Evolutionary conservation across 2,329 filamentous ascomycete genomes (phyloP).

Genomic region (Xylaria arbuscula): DNA sequence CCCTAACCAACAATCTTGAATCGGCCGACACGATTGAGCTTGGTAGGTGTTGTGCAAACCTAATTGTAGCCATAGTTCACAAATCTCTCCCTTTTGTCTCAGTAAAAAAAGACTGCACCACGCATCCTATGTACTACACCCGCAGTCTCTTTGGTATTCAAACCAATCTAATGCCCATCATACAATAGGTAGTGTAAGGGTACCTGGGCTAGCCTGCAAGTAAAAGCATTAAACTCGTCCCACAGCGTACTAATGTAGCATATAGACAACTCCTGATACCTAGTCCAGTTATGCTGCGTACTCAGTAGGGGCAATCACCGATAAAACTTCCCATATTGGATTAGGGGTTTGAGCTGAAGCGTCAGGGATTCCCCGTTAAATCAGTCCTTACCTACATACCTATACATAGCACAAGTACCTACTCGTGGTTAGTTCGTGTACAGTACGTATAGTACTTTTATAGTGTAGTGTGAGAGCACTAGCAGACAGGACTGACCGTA

Average conservation of each 20-base stretch:
- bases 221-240: conserved; percentile 10
- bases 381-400: conserved; percentile 10
- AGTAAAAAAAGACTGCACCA: background rate
- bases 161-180: too few species aligned
- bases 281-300: background rate
- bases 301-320: conserved; percentile 7
- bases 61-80: background rate
- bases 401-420: conserved; percentile 3
- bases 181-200: background rate
- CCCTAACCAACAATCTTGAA: background rate
- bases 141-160: background rate
- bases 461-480: background rate
- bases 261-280: conserved; percentile 7
- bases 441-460: background rate
- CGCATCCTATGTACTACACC: background rate
- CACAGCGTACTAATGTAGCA: conserved; percentile 18
- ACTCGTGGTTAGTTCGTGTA: background rate
- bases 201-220: background rate
- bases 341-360: conserved; percentile 31
- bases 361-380: conserved; percentile 30
- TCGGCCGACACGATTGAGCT: background rate
- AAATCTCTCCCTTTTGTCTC: background rate
- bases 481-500: background rate
- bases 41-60: background rate
- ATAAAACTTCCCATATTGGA: conserved; percentile 31